These are phyloP conservation scores for Lasiosphaeria miniovina DNA, from an alignment of 495 filamentous ascomycete species.

Conservation along the genomic window DNA sequence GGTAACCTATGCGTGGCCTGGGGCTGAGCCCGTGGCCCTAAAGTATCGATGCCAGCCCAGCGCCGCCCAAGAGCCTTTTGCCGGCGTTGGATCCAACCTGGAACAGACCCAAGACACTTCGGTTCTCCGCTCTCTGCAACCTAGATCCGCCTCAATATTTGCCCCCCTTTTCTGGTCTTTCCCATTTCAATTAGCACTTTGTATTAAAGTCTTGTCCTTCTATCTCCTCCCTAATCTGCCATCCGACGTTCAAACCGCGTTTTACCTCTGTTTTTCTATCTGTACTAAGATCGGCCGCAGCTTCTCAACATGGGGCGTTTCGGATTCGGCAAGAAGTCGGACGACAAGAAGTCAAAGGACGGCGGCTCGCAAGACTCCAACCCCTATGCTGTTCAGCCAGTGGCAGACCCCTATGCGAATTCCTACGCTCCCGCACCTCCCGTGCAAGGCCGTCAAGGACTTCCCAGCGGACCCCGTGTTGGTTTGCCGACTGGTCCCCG, in stretches of 20 bases:
- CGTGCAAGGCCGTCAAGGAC: constrained; percentile 16
- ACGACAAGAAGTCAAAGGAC: constrained; percentile 54
- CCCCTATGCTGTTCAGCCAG: constrained; percentile 65
- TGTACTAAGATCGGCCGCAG: constrained; percentile 4
- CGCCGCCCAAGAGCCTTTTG: constrained; percentile 5
- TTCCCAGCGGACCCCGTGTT: constrained; percentile 38
- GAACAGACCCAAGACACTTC: constrained; percentile 27
- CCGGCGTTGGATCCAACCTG: constrained; percentile 13
- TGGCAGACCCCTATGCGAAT: constrained; percentile 60
- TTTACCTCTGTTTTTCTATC: neutral
- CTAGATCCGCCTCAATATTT: constrained; percentile 18
- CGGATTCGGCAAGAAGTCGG: constrained; percentile 61
- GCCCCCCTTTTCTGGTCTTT: constrained; percentile 6
- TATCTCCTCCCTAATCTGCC: neutral
- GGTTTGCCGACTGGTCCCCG: constrained; percentile 20
- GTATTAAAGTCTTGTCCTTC: neutral
- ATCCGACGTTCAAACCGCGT: neutral
- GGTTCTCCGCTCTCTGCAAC: constrained; percentile 1
- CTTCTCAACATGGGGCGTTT: constrained; percentile 58
- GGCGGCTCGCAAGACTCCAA: constrained; percentile 39
- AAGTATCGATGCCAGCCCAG: neutral
- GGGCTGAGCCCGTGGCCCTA: neutral
- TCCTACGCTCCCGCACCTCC: constrained; percentile 15
- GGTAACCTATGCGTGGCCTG: neutral
- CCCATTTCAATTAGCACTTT: neutral